Evolutionary conservation across 768 basidiomycete genomes (phyloP), one percentile per base, ranked within the genome.

Genomic region (Tulasnella sp.): DNA sequence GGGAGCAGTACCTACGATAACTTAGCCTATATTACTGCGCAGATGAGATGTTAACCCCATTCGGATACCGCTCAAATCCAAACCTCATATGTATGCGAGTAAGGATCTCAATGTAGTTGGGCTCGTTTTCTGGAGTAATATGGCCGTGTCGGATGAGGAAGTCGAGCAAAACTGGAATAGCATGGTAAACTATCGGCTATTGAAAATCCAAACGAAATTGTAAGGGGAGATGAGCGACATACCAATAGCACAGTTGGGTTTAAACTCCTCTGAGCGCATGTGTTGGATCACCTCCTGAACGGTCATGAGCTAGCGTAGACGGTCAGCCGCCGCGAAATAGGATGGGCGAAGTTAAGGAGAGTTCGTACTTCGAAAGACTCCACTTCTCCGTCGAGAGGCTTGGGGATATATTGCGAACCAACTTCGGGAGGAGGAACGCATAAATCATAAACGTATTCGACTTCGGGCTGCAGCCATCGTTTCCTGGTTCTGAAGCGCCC

Each of bases 211-310:
- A 40, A 36, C 52, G 71, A 46, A 77, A 81, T 71, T 27, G 48
- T 36, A 3, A n/a, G 12, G 36, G 21, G n/a, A 52, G 52, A 52
- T n/a, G 10, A 27, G 36, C 21, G 19, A 86, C 90, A 76, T 52
- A 94, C 94, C 94, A 4, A 94, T 82, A 5, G 93, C 95, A 82
- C 95, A 98, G 83, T 99, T 99, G 0, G 95, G 89, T 85, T 99
- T 99, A 89, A 99, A 99, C 36, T 92, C 84, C 0, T 92, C 92
- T 10, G 86, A 85, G 40, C 89, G 89, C 86, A 99, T 90, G 75
- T 88, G 90, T 52, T 86, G 80, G 8, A 93, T 86, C 24, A 97
- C 89, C 40, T 90, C 88, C 0, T 88, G 87, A 62, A 95, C 85
- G 2, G 89, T 85, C 62, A 95, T 86, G 34, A 97, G 87, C 94